Evolutionary conservation across 2,329 filamentous ascomycete genomes (phyloP), one percentile per base, ranked within the genome.

Genomic region (Macrophomina phaseolina): DNA sequence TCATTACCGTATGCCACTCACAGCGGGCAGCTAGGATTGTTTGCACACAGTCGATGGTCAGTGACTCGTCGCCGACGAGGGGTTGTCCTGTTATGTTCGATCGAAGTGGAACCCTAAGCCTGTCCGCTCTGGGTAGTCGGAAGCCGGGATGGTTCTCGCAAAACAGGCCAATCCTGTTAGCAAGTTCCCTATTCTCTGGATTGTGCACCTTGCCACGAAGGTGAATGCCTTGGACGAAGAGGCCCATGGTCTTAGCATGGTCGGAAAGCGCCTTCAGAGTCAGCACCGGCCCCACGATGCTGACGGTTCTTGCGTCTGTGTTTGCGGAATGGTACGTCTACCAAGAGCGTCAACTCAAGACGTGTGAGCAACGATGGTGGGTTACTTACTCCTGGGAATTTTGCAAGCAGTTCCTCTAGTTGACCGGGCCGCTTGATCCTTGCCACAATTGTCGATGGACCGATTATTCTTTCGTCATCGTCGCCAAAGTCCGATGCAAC

Each of bases 241-340:
- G 52, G 5, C 70, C 70, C 6, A 65, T 63, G 9, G 65, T 60
- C 38, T 65, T 65, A 48, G 68, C 69, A 23, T 63, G 52, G 30
- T 34, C 62, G 36, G 64, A 64, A 28, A 73, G 58, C 46, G 67
- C 52, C 36, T 64, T 60, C 36, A 73, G 68, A n/a, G 64, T 56
- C 4, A 40, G 48, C 3, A 67, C 67, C 7, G 69, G 60, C 11
- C 70, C 70, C 12, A 73, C 71, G 16, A 72, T 68, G 64, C 72
- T 73, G 45, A 73, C 65, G 8, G 69, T 71, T 66, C 68, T 72
- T 18, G 71, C 71, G 30, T 73, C 72, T 14, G 71, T 73, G 30
- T 72, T 64, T 1, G 72, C 72, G 1, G 72, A 73, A 60, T 72
- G 65, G 48, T 73, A 72, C 23, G 69, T 36, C 69, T 70, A 11